Evolutionary conservation across 129 eudicot species (phyloP).

Genomic region (Centaurea solstitialis): DNA sequence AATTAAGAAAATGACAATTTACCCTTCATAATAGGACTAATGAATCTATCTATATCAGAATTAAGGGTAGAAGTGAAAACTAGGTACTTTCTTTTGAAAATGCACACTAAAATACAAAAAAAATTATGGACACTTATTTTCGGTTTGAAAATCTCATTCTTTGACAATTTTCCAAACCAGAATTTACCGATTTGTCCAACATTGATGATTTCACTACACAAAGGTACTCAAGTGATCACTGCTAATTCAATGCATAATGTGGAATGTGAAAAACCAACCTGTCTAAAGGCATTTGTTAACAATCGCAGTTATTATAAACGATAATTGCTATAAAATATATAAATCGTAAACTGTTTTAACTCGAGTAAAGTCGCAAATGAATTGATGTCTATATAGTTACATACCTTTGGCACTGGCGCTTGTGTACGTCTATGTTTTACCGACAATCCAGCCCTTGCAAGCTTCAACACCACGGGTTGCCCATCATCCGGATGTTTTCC

Average conservation of each 20-base stretch:
- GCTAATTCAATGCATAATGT: neutral
- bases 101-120: neutral
- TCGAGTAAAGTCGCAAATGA: neutral
- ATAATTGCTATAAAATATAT: neutral
- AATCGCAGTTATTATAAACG: neutral
- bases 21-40: too few species aligned
- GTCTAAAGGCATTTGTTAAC: neutral
- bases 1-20: too few species aligned
- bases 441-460: conserved; percentile 61
- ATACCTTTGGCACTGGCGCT: conserved; percentile 90
- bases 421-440: conserved; percentile 67
- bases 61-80: neutral
- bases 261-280: neutral
- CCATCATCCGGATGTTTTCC: conserved; percentile 88
- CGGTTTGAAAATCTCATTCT: neutral
- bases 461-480: conserved; percentile 68
- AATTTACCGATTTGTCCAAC: neutral
- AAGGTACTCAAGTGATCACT: neutral
- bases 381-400: neutral
- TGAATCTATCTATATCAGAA: too few species aligned
- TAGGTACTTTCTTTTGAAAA: neutral
- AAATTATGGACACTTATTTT: neutral
- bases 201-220: neutral
- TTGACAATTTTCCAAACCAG: neutral
- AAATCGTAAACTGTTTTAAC: neutral